Evolutionary conservation across 768 basidiomycete genomes (phyloP).

Genomic region (Symmetrospora coprosmae): DNA sequence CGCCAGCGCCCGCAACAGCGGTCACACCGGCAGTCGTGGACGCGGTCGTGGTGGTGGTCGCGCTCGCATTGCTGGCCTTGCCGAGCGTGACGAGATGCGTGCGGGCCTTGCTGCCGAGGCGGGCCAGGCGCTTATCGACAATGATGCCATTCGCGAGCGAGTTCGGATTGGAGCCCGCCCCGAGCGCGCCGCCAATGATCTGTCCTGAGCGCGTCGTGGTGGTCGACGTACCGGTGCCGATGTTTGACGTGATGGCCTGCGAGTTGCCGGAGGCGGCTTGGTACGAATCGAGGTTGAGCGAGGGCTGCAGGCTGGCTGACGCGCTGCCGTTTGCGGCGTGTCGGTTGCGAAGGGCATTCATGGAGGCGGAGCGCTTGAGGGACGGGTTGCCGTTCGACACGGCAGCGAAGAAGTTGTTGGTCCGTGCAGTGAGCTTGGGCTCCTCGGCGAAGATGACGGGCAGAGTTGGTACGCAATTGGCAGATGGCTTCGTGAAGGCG

Average conservation of each 20-base stretch:
- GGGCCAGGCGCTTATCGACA: conserved; percentile 31
- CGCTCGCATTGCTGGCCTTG: neutral
- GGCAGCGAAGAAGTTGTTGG: neutral
- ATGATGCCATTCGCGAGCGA: conserved; percentile 18
- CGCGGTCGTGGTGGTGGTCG: neutral
- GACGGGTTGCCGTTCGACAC: neutral
- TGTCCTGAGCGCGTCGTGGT: conserved; percentile 20
- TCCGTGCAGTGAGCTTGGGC: neutral
- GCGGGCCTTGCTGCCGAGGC: conserved; percentile 26
- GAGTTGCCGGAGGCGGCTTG: conserved; percentile 91
- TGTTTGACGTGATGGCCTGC: conserved; percentile 76
- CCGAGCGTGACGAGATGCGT: conserved; percentile 25
- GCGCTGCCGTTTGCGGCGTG: conserved; percentile 18
- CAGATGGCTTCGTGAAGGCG: conserved; percentile 24
- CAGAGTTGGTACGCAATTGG: neutral
- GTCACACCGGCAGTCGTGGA: neutral
- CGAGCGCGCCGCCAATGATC: neutral
- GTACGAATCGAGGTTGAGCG: conserved; percentile 39
- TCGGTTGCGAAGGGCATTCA: conserved; percentile 33
- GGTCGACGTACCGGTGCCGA: conserved; percentile 49
- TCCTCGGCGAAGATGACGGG: neutral
- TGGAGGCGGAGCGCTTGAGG: conserved; percentile 33
- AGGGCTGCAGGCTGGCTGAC: conserved; percentile 10
- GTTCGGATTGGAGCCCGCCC: neutral
- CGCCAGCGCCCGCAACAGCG: no score